A percentile compares a stretch with the other conserved stretches of the same genome.
Evolutionary conservation across 768 basidiomycete species (phyloP).

Genomic region (Plicaturopsis crispa): DNA sequence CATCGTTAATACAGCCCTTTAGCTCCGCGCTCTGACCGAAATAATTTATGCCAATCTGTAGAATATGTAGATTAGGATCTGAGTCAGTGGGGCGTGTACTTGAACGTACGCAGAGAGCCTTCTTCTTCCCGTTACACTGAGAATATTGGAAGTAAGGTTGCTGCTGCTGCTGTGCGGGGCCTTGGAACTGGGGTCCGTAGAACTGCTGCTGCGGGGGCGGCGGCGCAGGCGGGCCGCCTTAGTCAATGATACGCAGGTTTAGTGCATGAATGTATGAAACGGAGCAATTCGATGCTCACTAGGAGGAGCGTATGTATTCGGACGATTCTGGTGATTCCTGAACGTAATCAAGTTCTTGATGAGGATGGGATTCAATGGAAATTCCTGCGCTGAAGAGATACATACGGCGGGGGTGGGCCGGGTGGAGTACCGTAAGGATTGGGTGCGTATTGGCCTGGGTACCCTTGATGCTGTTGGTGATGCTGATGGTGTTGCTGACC

Average conservation of each 20-base stretch:
- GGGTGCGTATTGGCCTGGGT: constrained; percentile 19
- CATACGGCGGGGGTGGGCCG: constrained; percentile 7
- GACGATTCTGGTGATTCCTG: constrained; percentile 1
- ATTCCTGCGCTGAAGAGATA: constrained; percentile 13
- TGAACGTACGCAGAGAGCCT: constrained; percentile 72
- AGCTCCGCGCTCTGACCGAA: constrained; percentile 58
- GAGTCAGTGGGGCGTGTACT: neutral
- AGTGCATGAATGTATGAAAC: constrained; percentile 13
- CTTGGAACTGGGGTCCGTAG: constrained; percentile 55
- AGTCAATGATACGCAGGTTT: neutral
- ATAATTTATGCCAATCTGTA: constrained; percentile 88
- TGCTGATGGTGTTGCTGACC: constrained; percentile 36
- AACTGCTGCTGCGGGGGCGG: constrained; percentile 53
- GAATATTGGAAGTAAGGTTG: constrained; percentile 81
- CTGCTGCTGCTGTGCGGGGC: constrained; percentile 31
- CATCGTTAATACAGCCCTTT: constrained; percentile 90
- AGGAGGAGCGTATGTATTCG: constrained; percentile 10
- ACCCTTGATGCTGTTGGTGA: constrained; percentile 17
- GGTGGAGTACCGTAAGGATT: constrained; percentile 20
- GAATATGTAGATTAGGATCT: neutral
- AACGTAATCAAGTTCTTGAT: constrained; percentile 10
- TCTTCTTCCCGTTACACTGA: constrained; percentile 81
- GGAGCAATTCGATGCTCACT: constrained; percentile 5
- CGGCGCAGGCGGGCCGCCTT: constrained; percentile 36
- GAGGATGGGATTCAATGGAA: constrained; percentile 12